These are phyloP conservation scores for Aquilaria agallochum DNA, from an alignment of 441 rosid genomes.

Conservation along the genomic window DNA sequence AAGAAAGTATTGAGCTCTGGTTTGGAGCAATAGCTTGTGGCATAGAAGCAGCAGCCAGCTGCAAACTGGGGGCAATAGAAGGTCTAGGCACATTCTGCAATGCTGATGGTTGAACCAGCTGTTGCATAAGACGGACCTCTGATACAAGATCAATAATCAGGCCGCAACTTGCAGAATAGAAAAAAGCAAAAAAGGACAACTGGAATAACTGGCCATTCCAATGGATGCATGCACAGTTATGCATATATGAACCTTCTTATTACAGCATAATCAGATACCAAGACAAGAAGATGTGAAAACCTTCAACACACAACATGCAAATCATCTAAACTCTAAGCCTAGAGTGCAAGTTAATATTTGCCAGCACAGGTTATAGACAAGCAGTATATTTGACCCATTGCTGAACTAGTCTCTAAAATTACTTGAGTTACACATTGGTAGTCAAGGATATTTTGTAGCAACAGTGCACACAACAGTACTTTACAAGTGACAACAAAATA, in stretches of 20 bases:
- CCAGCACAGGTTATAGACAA: too few species aligned
- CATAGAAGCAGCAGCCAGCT: constrained; percentile 14
- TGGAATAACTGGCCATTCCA: too few species aligned
- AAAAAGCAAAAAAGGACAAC: constrained; percentile 5
- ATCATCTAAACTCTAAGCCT: too few species aligned
- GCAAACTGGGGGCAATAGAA: constrained; percentile 21
- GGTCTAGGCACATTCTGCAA: constrained; percentile 34
- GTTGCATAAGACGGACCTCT: constrained; percentile 48
- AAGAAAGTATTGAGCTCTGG: constrained; percentile 18
- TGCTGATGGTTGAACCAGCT: constrained; percentile 35
- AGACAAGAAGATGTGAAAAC: too few species aligned
- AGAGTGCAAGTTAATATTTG: too few species aligned
- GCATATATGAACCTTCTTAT: too few species aligned
- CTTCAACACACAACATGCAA: too few species aligned
- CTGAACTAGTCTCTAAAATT: neutral
- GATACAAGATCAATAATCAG: constrained; percentile 21
- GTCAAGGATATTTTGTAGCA: too few species aligned
- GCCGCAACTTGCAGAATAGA: constrained; percentile 2
- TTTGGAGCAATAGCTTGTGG: constrained; percentile 18
- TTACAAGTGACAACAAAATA: neutral
- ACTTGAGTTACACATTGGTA: too few species aligned
- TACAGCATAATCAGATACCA: too few species aligned
- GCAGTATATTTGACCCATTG: neutral
- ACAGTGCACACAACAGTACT: neutral
- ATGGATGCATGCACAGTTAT: too few species aligned